Percentiles rank a stretch among this genome's conserved stretches.
These are phyloP conservation scores for Cyberlindnera misumaiensis DNA, from an alignment of 805 yeast species.

Conservation along the genomic window DNA sequence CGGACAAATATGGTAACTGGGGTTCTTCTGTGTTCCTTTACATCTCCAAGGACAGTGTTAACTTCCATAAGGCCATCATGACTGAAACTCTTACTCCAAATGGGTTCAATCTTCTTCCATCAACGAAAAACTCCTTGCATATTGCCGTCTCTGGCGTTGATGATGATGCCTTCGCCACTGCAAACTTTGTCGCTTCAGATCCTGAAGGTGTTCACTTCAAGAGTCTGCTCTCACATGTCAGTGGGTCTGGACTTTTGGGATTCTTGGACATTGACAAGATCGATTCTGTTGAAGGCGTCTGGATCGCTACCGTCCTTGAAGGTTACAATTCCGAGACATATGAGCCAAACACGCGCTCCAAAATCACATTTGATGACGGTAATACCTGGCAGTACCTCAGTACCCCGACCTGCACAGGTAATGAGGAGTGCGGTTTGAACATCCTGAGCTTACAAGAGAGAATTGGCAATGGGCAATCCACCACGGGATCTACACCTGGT, in stretches of 20 bases:
- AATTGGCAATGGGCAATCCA: conserved; percentile 23
- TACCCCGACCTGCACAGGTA: conserved; percentile 24
- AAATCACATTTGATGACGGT: conserved; percentile 36
- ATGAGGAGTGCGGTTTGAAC: conserved; percentile 28
- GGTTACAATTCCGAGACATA: conserved; percentile 14
- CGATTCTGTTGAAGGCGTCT: conserved; percentile 57
- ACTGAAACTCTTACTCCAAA: conserved; percentile 15
- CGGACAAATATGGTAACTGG: conserved; percentile 12
- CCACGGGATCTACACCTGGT: conserved; percentile 37
- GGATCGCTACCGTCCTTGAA: conserved; percentile 40
- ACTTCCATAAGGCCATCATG: conserved; percentile 30
- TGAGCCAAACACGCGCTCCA: conserved; percentile 22
- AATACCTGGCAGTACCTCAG: conserved; percentile 27
- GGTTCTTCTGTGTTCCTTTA: conserved; percentile 20
- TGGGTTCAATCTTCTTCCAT: conserved; percentile 26
- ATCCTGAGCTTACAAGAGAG: conserved; percentile 28
- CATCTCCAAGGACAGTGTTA: conserved; percentile 28
- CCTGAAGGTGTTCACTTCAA: conserved; percentile 45
- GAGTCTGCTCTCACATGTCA: conserved; percentile 33
- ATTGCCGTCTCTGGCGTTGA: conserved; percentile 26
- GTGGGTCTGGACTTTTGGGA: conserved; percentile 24
- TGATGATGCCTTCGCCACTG: conserved; percentile 16
- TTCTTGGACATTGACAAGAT: conserved; percentile 32
- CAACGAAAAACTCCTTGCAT: conserved; percentile 35
- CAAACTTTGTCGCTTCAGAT: conserved; percentile 33